A percentile compares a stretch with the other conserved stretches of the same genome.
Conservation (phyloP, 2,329 filamentous ascomycete species). For the Trichoderma pleuroti region DNA sequence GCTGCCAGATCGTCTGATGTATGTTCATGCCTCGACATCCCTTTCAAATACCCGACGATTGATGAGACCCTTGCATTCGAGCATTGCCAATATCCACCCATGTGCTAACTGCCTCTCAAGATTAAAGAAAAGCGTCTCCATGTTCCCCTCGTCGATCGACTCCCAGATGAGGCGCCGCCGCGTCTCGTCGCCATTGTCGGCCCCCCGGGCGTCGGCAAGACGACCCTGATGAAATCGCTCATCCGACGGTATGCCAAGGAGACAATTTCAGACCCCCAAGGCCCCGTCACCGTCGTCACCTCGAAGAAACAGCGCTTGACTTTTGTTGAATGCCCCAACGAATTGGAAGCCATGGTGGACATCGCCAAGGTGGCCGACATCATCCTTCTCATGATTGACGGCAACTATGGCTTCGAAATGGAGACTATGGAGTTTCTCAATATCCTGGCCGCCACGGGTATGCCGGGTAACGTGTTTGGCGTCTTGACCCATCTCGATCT, state of each 20-base stretch:
- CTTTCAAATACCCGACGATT: neutral
- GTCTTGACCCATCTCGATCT: slow-evolving; percentile 94
- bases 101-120: slow-evolving; percentile 41
- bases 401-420: slow-evolving; percentile 99
- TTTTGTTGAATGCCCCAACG: slow-evolving; percentile 96
- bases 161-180: slow-evolving; percentile 92
- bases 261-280: slow-evolving; percentile 81
- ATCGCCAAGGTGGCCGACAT: slow-evolving; percentile 97
- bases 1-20: slow-evolving; percentile 71
- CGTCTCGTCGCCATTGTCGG: slow-evolving; percentile 92
- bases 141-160: slow-evolving; percentile 91
- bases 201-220: slow-evolving; percentile 92
- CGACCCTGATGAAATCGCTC: slow-evolving; percentile 89
- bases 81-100: neutral
- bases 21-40: slow-evolving; percentile 28
- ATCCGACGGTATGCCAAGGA: slow-evolving; percentile 95
- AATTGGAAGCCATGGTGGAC: slow-evolving; percentile 94
- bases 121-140: slow-evolving; percentile 95
- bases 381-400: slow-evolving; percentile 95
- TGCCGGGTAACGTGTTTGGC: slow-evolving; percentile 98
- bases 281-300: slow-evolving; percentile 92
- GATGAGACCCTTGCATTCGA: neutral
- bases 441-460: slow-evolving; percentile 85
- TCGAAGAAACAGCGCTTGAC: slow-evolving; percentile 93
- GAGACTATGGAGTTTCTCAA: slow-evolving; percentile 99